Conservation (phyloP, 148 eudicot species). For the Amaranthus hypochondriacus region DNA sequence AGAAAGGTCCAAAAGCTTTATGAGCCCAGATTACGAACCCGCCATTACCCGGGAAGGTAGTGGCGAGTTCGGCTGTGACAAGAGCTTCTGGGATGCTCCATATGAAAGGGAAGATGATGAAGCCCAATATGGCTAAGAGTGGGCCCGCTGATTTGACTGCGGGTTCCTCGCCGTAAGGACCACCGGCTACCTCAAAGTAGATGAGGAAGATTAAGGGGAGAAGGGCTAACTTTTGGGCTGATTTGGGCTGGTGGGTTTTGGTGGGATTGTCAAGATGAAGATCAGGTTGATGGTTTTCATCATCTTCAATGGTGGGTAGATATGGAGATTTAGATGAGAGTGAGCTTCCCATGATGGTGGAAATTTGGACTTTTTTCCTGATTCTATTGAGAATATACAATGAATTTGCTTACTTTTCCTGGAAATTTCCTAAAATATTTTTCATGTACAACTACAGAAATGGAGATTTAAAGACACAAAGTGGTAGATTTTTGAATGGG, state of each 20-base stretch:
- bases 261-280: no score
- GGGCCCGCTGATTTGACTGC: constrained; percentile 68
- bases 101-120: constrained; percentile 62
- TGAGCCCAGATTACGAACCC: constrained; percentile 78
- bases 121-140: constrained; percentile 58
- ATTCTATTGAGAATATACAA: no score
- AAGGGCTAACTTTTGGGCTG: constrained; percentile 48
- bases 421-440: no score
- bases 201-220: constrained; percentile 64
- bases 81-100: constrained; percentile 89
- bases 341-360: no score
- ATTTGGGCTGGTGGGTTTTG: constrained; percentile 11
- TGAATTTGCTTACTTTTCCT: no score
- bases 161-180: constrained; percentile 78
- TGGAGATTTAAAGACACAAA: no score
- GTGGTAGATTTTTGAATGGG: no score
- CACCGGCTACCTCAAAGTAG: constrained; percentile 81
- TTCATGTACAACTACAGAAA: no score
- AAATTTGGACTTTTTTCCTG: no score
- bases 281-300: no score
- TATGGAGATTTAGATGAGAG: no score
- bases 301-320: no score
- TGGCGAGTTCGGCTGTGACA: constrained; percentile 69
- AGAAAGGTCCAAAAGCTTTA: constrained; percentile 72
- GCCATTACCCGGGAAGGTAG: constrained; percentile 70